Conservation (phyloP, 2,329 filamentous ascomycete genomes). For the Diplocarpon mali region DNA sequence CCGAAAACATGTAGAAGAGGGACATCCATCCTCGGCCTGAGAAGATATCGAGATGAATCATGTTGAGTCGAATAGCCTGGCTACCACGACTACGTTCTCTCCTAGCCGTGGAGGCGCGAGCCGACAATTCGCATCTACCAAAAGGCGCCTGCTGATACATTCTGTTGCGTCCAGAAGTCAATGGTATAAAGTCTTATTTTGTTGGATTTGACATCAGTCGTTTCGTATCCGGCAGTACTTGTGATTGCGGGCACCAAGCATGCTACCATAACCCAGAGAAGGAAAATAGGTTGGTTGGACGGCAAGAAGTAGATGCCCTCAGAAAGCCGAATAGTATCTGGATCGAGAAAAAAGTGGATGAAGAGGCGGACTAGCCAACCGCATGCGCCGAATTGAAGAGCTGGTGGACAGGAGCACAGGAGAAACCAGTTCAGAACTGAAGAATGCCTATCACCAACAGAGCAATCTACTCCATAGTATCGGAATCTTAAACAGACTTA, state of each 20-base stretch:
- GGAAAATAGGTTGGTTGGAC: slow-evolving; percentile 34
- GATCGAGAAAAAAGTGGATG: slow-evolving; percentile 26
- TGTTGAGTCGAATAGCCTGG: too few relatives aligned
- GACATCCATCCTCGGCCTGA: too few relatives aligned
- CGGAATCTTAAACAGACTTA: slow-evolving; percentile 37
- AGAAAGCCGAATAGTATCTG: slow-evolving; percentile 33
- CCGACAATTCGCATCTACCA: slow-evolving; percentile 38
- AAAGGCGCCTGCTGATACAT: slow-evolving; percentile 50
- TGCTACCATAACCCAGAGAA: slow-evolving; percentile 43
- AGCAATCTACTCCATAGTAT: slow-evolving; percentile 41
- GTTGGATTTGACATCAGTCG: slow-evolving; percentile 45
- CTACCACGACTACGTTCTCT: too few relatives aligned
- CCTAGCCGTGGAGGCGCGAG: too few relatives aligned
- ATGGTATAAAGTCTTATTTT: slow-evolving; percentile 47
- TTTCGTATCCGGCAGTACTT: slow-evolving; percentile 41
- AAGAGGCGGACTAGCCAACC: slow-evolving; percentile 19
- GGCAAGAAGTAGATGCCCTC: slow-evolving; percentile 38
- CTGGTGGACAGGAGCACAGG: slow-evolving; percentile 40
- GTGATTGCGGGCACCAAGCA: slow-evolving; percentile 48
- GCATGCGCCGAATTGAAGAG: slow-evolving; percentile 38
- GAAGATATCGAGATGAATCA: too few relatives aligned
- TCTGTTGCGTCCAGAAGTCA: slow-evolving; percentile 43
- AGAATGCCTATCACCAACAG: slow-evolving; percentile 43
- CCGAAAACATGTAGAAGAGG: too few relatives aligned
- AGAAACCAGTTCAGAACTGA: slow-evolving; percentile 41